These are phyloP conservation scores for Ophiocordyceps camponoti-rufipedis DNA, from an alignment of 2,329 filamentous ascomycete genomes.

Conservation along the genomic window DNA sequence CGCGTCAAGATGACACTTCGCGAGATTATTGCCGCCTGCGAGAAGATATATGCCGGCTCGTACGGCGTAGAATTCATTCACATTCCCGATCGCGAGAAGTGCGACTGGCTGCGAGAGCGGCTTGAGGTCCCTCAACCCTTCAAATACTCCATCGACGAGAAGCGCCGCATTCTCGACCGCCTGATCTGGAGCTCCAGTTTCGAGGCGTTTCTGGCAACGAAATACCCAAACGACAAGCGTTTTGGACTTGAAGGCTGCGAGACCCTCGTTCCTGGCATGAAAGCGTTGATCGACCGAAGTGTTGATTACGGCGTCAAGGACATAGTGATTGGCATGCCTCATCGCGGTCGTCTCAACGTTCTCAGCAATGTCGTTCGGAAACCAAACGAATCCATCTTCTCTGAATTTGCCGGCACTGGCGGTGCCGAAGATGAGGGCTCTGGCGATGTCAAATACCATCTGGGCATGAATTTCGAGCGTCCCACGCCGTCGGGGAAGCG, in stretches of 20 bases:
- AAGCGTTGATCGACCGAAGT: slow-evolving; percentile 93
- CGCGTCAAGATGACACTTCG: slow-evolving; percentile 93
- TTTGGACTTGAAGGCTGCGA: slow-evolving; percentile 97
- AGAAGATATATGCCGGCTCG: slow-evolving; percentile 92
- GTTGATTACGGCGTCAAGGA: slow-evolving; percentile 98
- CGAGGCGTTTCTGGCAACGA: slow-evolving; percentile 84
- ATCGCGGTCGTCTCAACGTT: slow-evolving; percentile 94
- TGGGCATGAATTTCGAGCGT: slow-evolving; percentile 99
- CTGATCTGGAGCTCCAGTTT: slow-evolving; percentile 98
- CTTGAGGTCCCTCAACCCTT: slow-evolving; percentile 88
- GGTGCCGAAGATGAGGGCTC: slow-evolving; percentile 90
- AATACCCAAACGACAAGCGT: slow-evolving; percentile 98
- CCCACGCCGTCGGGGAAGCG: slow-evolving; percentile 96
- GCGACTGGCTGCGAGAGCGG: slow-evolving; percentile 93
- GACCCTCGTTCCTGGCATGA: slow-evolving; percentile 95
- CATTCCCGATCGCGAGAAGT: slow-evolving; percentile 92
- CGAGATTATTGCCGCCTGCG: slow-evolving; percentile 84
- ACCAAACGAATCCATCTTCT: slow-evolving; percentile 99
- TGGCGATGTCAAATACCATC: slow-evolving; percentile 97
- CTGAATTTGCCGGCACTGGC: slow-evolving; percentile 79
- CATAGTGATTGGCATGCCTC: slow-evolving; percentile 98
- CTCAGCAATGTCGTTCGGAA: slow-evolving; percentile 97
- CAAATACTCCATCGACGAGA: slow-evolving; percentile 96
- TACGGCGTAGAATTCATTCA: slow-evolving; percentile 98
- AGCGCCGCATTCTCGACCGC: slow-evolving; percentile 90